Evolutionary conservation across 1,284 basidiomycete species (phyloP).

Genomic region (Malassezia equina): DNA sequence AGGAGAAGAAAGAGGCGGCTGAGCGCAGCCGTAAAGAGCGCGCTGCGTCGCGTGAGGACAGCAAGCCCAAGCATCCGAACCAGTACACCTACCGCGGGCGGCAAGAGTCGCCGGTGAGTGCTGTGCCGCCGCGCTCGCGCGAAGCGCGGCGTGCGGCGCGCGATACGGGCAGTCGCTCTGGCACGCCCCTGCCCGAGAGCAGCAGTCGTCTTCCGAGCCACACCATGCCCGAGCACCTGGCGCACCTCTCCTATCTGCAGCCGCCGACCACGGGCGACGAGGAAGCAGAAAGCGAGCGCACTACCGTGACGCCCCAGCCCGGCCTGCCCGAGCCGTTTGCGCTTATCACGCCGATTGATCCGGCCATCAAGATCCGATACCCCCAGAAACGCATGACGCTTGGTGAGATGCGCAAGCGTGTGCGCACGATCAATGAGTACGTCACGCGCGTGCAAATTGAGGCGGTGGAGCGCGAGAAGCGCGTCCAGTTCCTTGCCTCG

Average conservation of each 20-base stretch:
- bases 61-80: conserved; percentile 51
- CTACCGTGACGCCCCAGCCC: conserved; percentile 4
- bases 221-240: conserved; percentile 79
- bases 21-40: conserved; percentile 17
- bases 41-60: background rate
- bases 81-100: conserved; percentile 55
- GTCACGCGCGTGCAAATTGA: conserved; percentile 52
- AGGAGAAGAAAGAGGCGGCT: background rate
- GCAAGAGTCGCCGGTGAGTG: conserved; percentile 23
- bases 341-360: conserved; percentile 54
- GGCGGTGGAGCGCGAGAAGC: conserved; percentile 46
- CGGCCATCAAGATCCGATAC: conserved; percentile 85
- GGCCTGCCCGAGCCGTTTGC: conserved; percentile 26
- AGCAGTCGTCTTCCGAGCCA: conserved; percentile 47
- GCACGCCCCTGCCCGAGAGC: conserved; percentile 26
- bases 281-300: background rate
- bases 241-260: conserved; percentile 72
- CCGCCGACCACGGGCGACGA: conserved; percentile 56
- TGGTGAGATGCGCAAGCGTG: conserved; percentile 91
- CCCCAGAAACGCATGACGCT: conserved; percentile 86
- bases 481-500: conserved; percentile 52
- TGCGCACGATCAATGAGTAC: conserved; percentile 81
- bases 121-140: conserved; percentile 9
- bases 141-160: conserved; percentile 8
- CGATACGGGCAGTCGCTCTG: conserved; percentile 20